Evolutionary conservation across 2,329 filamentous ascomycete genomes (phyloP), one percentile per base, ranked within the genome.

Genomic region (Ophiostoma populinum): DNA sequence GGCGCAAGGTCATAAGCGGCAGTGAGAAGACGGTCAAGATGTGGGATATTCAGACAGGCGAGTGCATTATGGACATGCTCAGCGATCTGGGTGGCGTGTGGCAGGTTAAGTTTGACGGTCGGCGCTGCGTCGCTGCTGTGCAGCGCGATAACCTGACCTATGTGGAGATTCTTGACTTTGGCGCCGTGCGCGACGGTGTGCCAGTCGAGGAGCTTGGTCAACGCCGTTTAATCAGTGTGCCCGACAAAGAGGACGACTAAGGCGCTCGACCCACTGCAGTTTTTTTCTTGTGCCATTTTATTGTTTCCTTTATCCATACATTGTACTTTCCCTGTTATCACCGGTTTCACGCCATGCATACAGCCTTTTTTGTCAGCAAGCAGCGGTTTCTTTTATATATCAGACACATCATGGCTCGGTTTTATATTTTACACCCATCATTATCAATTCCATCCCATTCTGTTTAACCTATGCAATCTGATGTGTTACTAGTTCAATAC

Each of bases 151-250:
- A 75, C 48, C 59, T 93, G 47, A 98, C 90, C 15, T 98, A 92
- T 54, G 85, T 98, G 39, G 90, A 98, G 90, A 87, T 98, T 45
- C 77, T 98, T 40, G 90, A 98, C 57, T 98, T 95, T 57, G 90
- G 90, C 40, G 90, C 90, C 43, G 76, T 81, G 32, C 78, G 90
- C 45, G 90, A 98, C 50, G 33, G 33, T 18, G 33, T 35, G 18
- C 33, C 33, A 4, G n/a, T 21, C 11, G 24, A 26, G 17, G 33
- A 35, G 25, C 33, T 35, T 9, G 33, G 33, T 15, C 16, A 27
- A 13, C 33, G 33, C 10, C 24, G 24, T n/a, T 7, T 35, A 18
- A 7, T 35, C 9, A 26, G 28, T 18, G 25, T 19, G 4, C 20
- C 20, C 6, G 30, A 32, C 13, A 16, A 32, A 11, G 30, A 32